Conservation (phyloP, 2,329 filamentous ascomycete genomes). For the Beauveria sp. region DNA sequence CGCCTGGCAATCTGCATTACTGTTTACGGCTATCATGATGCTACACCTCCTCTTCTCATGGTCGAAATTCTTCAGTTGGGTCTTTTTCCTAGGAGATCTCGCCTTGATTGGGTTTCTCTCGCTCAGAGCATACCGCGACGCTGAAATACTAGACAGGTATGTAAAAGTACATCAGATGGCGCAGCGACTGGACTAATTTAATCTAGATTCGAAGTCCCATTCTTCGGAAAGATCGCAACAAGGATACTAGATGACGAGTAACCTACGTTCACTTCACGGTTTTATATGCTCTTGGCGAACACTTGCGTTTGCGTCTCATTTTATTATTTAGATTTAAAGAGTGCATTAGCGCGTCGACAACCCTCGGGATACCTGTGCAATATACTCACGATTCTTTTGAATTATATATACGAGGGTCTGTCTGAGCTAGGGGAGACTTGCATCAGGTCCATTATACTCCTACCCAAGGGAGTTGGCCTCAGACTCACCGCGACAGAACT, state of each 20-base stretch:
- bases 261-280: background rate
- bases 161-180: slow-evolving; percentile 14
- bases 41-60: slow-evolving; percentile 82
- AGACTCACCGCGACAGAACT: slow-evolving; percentile 38
- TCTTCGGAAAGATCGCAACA: slow-evolving; percentile 79
- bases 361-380: background rate
- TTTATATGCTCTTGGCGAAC: background rate
- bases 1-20: slow-evolving; percentile 84
- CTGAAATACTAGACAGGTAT: slow-evolving; percentile 57
- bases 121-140: slow-evolving; percentile 76
- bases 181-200: slow-evolving; percentile 15
- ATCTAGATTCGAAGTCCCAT: slow-evolving; percentile 71
- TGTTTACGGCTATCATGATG: slow-evolving; percentile 69
- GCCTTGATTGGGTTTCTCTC: slow-evolving; percentile 69
- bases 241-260: slow-evolving; percentile 83
- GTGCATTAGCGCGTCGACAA: background rate
- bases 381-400: background rate
- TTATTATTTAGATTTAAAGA: background rate
- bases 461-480: no score
- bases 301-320: background rate
- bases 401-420: background rate
- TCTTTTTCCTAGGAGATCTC: slow-evolving; percentile 71
- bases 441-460: background rate
- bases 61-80: slow-evolving; percentile 76
- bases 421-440: background rate